Evolutionary conservation across 2,329 filamentous ascomycete genomes (phyloP), one percentile per base, ranked within the genome.

Genomic region (Dichotomopilus funicola): DNA sequence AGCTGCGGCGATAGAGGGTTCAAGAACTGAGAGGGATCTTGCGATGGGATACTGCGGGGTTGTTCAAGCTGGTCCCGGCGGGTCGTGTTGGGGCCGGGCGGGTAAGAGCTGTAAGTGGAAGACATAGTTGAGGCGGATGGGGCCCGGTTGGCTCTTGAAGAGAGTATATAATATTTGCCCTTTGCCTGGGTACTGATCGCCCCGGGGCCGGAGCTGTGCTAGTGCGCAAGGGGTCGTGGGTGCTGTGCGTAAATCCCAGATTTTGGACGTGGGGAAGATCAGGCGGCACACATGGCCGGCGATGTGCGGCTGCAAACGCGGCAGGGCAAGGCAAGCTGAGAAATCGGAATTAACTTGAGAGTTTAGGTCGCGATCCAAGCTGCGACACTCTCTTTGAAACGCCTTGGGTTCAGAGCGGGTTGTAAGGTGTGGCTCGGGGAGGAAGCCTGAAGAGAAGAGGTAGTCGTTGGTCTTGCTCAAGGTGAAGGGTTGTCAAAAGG

Each of bases 1-100:
- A 67, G 62, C 53, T 73, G 72, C 54, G 76, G 62, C 3, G 67
- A 75, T 55, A 77, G 72, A 58, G 71, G 71, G 36, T 74, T 71
- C 51, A 74, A 75, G 60, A 77, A 66, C 19, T 60, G 61, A 46
- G 55, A 47, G 12, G 11, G 33, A 50, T 61, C 59, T 49, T 53
- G 56, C 19, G 58, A 10, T 41, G 58, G 42, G 45, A 56, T 41
- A 55, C 49, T 57, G 56, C 56, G 60, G 56, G 63, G 59, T 53
- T 65, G 63, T 19, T 62, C 60, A 42, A 58, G 54, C 47, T 54
- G 59, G 48, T 63, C 65, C 53, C 51, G 61, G 44, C 54, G 56
- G 54, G 50, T n/a, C 43, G 61, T 27, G 53, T 67, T 66, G 46
- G 61, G 57, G 56, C 59, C 52, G 55, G 62, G 54, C 31, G 67